Conservation (phyloP, 352 stramenopile species). For the Phytophthora litchii region DNA sequence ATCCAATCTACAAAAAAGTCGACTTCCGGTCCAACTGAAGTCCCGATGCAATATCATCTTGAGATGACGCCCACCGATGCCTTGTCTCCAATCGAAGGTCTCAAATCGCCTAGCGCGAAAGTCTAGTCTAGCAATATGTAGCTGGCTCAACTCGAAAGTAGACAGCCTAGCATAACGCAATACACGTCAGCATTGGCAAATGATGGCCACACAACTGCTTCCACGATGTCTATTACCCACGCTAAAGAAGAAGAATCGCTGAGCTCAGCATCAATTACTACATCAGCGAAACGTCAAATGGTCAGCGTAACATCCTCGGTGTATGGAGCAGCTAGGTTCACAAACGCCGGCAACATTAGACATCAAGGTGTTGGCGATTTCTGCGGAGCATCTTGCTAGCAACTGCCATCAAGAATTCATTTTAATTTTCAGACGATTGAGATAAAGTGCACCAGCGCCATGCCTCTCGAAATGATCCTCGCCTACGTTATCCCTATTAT, state of each 20-base stretch:
- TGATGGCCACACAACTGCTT: too few species aligned
- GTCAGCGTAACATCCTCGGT: constrained; percentile 16
- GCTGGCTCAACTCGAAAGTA: too few species aligned
- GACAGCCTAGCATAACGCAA: too few species aligned
- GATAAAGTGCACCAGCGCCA: constrained; percentile 11
- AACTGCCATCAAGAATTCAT: constrained; percentile 9
- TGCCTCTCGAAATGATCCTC: constrained; percentile 20
- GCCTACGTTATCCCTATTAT: constrained; percentile 31
- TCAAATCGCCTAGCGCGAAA: constrained; percentile 25
- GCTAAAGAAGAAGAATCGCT: not conserved
- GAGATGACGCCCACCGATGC: constrained; percentile 38
- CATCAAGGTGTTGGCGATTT: constrained; percentile 6
- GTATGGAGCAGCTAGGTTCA: constrained; percentile 13
- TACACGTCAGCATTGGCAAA: too few species aligned
- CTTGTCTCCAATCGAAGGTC: constrained; percentile 39
- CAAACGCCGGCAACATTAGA: not conserved
- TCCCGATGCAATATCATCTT: constrained; percentile 33
- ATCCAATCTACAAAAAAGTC: constrained; percentile 29
- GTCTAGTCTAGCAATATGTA: constrained; percentile 18
- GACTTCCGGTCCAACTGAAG: constrained; percentile 16
- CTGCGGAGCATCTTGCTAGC: constrained; percentile 4
- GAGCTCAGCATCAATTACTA: not conserved
- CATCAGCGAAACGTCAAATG: constrained; percentile 16
- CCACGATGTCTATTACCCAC: not conserved
- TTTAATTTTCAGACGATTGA: constrained; percentile 16